These are phyloP conservation scores for Psilocybe cyanescens DNA, from an alignment of 768 basidiomycete genomes.

Conservation along the genomic window DNA sequence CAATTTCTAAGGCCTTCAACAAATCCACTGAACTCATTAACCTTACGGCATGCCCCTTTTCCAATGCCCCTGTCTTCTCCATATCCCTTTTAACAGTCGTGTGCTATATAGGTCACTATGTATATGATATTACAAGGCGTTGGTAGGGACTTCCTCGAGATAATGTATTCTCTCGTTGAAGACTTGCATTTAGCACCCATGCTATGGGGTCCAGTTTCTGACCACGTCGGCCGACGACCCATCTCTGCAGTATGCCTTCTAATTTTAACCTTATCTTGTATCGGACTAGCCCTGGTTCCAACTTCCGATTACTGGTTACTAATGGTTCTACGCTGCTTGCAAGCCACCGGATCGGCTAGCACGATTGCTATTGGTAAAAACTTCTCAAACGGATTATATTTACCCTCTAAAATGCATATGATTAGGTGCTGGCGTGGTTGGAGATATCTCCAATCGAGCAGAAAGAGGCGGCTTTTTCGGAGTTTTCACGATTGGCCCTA, in stretches of 20 bases:
- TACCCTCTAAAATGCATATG: not conserved
- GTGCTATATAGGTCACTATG: constrained; percentile 52
- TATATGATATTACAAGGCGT: constrained; percentile 74
- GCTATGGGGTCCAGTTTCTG: constrained; percentile 75
- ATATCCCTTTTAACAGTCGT: not conserved
- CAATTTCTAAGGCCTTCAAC: constrained; percentile 62
- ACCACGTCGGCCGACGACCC: constrained; percentile 64
- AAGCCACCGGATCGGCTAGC: constrained; percentile 80
- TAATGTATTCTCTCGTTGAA: not conserved
- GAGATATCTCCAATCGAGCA: constrained; percentile 72
- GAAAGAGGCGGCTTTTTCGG: constrained; percentile 82
- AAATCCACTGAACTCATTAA: constrained; percentile 76
- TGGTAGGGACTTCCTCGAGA: constrained; percentile 36
- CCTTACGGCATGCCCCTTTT: constrained; percentile 54
- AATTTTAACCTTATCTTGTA: constrained; percentile 66
- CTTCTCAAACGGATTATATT: not conserved
- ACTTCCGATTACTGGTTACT: constrained; percentile 75
- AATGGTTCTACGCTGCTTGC: constrained; percentile 78
- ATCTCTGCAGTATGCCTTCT: constrained; percentile 66
- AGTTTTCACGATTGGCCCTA: constrained; percentile 65
- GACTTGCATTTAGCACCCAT: constrained; percentile 51
- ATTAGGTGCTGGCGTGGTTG: constrained; percentile 74
- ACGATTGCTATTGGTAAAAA: constrained; percentile 69
- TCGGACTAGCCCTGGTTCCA: constrained; percentile 56
- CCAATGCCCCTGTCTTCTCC: not conserved